Evolutionary conservation across 345 rosid genomes (phyloP).

Genomic region (Sisymbrium altissimum): DNA sequence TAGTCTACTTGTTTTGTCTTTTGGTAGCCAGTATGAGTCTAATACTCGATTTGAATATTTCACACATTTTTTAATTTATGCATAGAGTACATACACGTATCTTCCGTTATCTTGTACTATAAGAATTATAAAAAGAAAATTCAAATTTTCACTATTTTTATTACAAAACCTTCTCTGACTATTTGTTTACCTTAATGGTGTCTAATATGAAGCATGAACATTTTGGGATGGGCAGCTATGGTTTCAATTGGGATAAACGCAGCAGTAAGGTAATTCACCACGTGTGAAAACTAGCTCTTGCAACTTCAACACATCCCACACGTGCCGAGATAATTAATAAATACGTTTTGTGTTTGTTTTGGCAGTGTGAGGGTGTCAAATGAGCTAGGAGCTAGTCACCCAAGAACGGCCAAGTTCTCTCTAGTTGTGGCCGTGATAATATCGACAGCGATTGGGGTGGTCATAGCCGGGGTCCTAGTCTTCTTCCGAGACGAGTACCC

Average conservation of each 20-base stretch:
- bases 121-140: background rate
- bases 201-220: constrained; percentile 49
- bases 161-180: background rate
- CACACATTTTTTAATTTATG: background rate
- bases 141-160: no score
- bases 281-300: background rate
- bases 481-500: constrained; percentile 49
- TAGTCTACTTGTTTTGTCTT: constrained; percentile 2
- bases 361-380: constrained; percentile 82
- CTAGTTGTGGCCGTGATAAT: constrained; percentile 58
- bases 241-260: constrained; percentile 73
- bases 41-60: background rate
- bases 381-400: constrained; percentile 85
- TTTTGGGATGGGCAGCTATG: constrained; percentile 89
- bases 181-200: background rate
- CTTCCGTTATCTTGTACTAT: background rate
- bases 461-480: constrained; percentile 44
- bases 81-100: background rate
- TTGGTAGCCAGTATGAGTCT: background rate
- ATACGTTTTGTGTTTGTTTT: background rate
- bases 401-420: constrained; percentile 64
- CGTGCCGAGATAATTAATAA: background rate
- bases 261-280: constrained; percentile 56
- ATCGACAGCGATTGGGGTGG: constrained; percentile 46
- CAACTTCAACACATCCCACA: background rate